A percentile compares a stretch with the other conserved stretches of the same genome.
phyloP scores from a whole-genome alignment of 257 asterid species.

The Jasminum sambac region DNA sequence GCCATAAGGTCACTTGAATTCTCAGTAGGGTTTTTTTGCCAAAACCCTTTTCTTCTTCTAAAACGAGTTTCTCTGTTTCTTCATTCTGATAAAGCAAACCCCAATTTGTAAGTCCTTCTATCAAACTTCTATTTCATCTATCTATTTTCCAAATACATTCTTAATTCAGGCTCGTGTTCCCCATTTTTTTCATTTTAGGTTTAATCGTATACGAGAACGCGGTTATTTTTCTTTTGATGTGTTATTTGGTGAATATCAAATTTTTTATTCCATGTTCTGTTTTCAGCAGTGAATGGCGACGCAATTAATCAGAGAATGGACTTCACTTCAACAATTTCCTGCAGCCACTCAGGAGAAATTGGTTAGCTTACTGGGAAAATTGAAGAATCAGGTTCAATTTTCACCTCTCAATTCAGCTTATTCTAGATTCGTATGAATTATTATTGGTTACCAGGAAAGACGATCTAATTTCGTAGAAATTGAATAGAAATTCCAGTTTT shows the following conservation, averaged over 20 bases:
- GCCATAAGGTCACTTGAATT: not conserved
- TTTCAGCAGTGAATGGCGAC: constrained; percentile 63
- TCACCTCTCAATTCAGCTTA: not conserved
- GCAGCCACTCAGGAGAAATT: constrained; percentile 86
- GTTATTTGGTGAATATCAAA: not conserved
- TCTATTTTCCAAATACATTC: not conserved
- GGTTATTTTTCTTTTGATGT: not conserved
- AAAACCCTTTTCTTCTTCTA: not conserved
- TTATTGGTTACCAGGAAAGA: not conserved
- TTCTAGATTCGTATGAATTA: constrained; percentile 9
- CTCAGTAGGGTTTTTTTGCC: not conserved
- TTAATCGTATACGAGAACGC: not conserved
- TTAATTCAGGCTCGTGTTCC: not conserved
- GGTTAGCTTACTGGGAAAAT: constrained; percentile 73
- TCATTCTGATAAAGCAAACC: not conserved
- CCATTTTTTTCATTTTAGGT: not conserved
- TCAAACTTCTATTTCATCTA: not conserved
- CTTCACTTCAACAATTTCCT: constrained; percentile 86
- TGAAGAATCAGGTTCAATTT: constrained; percentile 69
- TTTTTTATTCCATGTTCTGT: not conserved
- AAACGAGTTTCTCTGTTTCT: not conserved
- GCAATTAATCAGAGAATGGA: constrained; percentile 78
- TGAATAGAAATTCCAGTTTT: not conserved
- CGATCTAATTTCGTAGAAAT: not conserved
- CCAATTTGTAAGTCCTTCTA: not conserved